These are phyloP conservation scores for Penicillium frequentans DNA, from an alignment of 2,329 filamentous ascomycete species.

Conservation along the genomic window DNA sequence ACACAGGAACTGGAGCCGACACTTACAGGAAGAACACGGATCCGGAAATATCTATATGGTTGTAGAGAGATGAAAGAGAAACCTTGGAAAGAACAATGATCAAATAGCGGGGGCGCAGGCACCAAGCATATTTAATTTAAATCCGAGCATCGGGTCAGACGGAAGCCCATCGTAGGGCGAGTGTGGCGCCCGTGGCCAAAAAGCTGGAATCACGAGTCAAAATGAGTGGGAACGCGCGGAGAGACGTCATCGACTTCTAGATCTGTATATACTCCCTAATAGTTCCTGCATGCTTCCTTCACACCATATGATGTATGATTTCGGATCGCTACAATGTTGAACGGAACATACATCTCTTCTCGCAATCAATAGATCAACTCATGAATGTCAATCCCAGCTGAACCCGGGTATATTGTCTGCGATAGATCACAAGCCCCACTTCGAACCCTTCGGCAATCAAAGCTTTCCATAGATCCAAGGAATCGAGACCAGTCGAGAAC, in stretches of 20 bases:
- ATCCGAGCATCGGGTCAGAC: slow-evolving; percentile 7
- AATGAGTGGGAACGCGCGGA: slow-evolving; percentile 15
- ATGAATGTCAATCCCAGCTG: background rate
- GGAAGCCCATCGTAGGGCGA: slow-evolving; percentile 3
- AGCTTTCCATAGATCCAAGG: background rate
- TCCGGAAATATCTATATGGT: background rate
- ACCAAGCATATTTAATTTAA: background rate
- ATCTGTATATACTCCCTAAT: too few species aligned
- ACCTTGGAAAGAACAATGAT: background rate
- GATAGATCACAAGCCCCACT: slow-evolving; percentile 17
- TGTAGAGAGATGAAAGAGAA: background rate
- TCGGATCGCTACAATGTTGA: too few species aligned
- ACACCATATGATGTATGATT: background rate
- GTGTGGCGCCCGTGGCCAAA: slow-evolving; percentile 11
- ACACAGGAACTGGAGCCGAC: background rate
- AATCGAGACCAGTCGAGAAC: background rate
- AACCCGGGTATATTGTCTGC: slow-evolving; percentile 1
- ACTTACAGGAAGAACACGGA: slow-evolving; percentile 1
- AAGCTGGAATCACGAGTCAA: slow-evolving; percentile 1
- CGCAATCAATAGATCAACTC: background rate
- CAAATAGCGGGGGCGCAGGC: background rate
- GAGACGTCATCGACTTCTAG: slow-evolving; percentile 16
- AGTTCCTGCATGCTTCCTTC: background rate
- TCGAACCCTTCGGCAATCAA: slow-evolving; percentile 1
- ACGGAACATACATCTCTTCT: too few species aligned